Evolutionary conservation across 345 rosid genomes (phyloP).

Genomic region (Arabis hirsuta): DNA sequence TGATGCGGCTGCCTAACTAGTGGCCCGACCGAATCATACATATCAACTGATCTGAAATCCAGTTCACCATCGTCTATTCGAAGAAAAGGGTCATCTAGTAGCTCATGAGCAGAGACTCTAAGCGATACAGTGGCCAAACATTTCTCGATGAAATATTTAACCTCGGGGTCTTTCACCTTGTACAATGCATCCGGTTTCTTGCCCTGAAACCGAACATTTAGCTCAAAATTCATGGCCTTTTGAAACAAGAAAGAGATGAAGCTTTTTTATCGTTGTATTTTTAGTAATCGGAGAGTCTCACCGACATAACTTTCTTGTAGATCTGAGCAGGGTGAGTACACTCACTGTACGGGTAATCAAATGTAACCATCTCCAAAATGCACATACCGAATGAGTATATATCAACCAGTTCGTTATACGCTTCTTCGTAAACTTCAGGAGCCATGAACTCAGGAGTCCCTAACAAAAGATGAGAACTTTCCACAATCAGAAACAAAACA

Average conservation of each 20-base stretch:
- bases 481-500: constrained; percentile 15
- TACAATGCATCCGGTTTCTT: constrained; percentile 95
- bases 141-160: constrained; percentile 80
- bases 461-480: constrained; percentile 41
- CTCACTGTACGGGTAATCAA: constrained; percentile 96
- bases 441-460: constrained; percentile 99
- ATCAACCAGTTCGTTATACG: constrained; percentile 95
- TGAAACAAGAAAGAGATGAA: constrained; percentile 32
- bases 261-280: not conserved
- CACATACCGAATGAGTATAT: constrained; percentile 98
- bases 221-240: constrained; percentile 16
- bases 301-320: constrained; percentile 97
- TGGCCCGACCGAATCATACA: constrained; percentile 50
- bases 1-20: constrained; percentile 62
- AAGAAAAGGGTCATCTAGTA: constrained; percentile 88
- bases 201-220: constrained; percentile 62
- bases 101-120: constrained; percentile 91
- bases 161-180: constrained; percentile 91
- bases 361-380: constrained; percentile 95
- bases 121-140: constrained; percentile 87
- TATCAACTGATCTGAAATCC: constrained; percentile 55
- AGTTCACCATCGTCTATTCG: constrained; percentile 63
- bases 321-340: constrained; percentile 96
- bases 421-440: constrained; percentile 97
- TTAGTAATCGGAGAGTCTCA: constrained; percentile 50